phyloP scores from a whole-genome alignment of 164 flowering plant species.

The Vitis rotundifolia region DNA sequence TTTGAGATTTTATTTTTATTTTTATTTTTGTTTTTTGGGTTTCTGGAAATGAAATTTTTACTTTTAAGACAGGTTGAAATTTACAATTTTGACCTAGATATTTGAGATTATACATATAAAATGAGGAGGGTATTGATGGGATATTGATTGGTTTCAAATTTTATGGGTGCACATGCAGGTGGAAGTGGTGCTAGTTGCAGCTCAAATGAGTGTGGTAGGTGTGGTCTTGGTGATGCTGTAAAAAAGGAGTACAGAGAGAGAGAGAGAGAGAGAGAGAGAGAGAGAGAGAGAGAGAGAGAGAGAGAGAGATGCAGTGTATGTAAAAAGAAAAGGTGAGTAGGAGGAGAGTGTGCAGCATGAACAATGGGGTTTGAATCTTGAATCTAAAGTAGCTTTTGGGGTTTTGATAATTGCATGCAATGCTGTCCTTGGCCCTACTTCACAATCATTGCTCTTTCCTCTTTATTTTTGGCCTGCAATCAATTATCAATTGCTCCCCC shows the following conservation, averaged over 20 bases:
- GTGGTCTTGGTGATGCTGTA: conserved; percentile 34
- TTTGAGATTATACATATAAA: too few species aligned
- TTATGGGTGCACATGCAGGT: conserved; percentile 36
- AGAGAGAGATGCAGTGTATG: background rate
- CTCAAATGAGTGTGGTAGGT: conserved; percentile 30
- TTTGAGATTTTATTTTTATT: background rate
- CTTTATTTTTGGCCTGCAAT: conserved; percentile 19
- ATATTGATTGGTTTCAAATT: conserved; percentile 14
- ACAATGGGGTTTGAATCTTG: background rate
- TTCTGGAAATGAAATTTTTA: too few species aligned
- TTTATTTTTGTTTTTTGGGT: background rate
- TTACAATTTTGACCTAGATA: too few species aligned
- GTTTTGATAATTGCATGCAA: conserved; percentile 21
- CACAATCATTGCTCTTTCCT: conserved; percentile 34
- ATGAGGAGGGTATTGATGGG: background rate
- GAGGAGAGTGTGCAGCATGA: background rate
- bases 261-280: conserved; percentile 3
- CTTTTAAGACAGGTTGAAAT: too few species aligned
- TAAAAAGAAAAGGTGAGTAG: background rate
- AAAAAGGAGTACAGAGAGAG: background rate
- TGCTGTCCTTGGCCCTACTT: conserved; percentile 26
- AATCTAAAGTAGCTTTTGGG: conserved; percentile 41
- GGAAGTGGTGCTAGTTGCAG: conserved; percentile 33
- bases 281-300: conserved; percentile 12
- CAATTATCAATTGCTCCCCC: conserved; percentile 1